phyloP scores from a whole-genome alignment of 331 rosid species.

The Stylosanthes scabra region DNA sequence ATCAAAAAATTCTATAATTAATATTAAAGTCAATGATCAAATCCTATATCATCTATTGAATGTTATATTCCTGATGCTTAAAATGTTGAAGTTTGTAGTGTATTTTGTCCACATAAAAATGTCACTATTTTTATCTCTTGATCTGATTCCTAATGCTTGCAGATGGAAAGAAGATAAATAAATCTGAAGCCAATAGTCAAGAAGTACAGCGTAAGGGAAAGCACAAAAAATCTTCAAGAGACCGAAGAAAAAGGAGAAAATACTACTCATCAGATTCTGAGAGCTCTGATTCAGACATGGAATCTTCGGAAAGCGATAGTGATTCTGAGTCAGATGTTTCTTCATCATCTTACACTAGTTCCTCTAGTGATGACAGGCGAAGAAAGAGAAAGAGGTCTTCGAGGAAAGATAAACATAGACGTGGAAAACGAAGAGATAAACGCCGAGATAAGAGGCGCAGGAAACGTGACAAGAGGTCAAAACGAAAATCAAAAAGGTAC shows the following conservation, averaged over 20 bases:
- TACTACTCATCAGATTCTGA: slow-evolving; percentile 69
- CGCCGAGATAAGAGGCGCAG: slow-evolving; percentile 68
- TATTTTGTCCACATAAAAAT: not conserved
- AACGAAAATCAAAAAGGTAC: slow-evolving; percentile 79
- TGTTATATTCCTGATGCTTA: not conserved
- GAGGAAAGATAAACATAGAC: slow-evolving; percentile 72
- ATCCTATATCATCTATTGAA: not conserved
- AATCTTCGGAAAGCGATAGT: slow-evolving; percentile 82
- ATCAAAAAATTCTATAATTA: not conserved
- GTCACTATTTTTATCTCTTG: not conserved
- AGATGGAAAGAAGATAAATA: slow-evolving; percentile 68
- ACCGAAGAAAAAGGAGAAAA: slow-evolving; percentile 72
- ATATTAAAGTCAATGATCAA: not conserved
- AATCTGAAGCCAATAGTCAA: slow-evolving; percentile 59
- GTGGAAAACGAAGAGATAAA: slow-evolving; percentile 71
- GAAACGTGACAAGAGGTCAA: slow-evolving; percentile 70
- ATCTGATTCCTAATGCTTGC: slow-evolving; percentile 28
- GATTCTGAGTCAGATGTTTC: slow-evolving; percentile 79
- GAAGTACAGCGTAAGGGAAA: slow-evolving; percentile 68
- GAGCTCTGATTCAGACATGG: slow-evolving; percentile 76
- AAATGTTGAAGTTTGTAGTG: slow-evolving; percentile 5
- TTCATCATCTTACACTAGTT: slow-evolving; percentile 74
- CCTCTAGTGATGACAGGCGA: slow-evolving; percentile 82
- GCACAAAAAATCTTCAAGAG: slow-evolving; percentile 71
- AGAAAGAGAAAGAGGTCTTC: slow-evolving; percentile 77